A percentile compares a stretch with the other conserved stretches of the same genome.
Evolutionary conservation across 2,329 filamentous ascomycete genomes (phyloP).

Genomic region (Fusarium sp.): DNA sequence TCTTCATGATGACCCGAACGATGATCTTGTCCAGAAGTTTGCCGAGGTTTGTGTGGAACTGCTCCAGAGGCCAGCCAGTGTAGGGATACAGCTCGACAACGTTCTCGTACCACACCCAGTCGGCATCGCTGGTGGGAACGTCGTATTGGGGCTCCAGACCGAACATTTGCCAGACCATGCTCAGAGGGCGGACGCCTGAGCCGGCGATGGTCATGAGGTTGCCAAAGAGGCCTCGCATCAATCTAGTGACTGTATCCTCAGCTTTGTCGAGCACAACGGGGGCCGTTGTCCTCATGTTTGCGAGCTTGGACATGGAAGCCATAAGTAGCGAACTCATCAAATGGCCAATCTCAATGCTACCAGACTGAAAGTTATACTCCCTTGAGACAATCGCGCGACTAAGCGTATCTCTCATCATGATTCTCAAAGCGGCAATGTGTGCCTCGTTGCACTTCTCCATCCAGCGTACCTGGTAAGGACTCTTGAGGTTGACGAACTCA

Average conservation of each 20-base stretch:
- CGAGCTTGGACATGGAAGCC: constrained; percentile 25
- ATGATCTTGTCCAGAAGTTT: constrained; percentile 31
- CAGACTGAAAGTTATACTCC: neutral
- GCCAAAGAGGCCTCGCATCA: constrained; percentile 22
- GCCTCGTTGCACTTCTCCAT: constrained; percentile 33
- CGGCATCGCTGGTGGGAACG: neutral
- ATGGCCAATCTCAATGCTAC: constrained; percentile 3
- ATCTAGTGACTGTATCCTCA: constrained; percentile 8
- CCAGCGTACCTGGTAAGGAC: constrained; percentile 16
- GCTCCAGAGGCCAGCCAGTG: constrained; percentile 18
- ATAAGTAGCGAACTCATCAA: constrained; percentile 27
- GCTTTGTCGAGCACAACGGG: constrained; percentile 13
- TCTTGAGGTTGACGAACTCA: constrained; percentile 24
- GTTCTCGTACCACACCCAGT: constrained; percentile 29
- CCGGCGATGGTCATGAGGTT: constrained; percentile 28
- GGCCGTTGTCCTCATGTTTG: constrained; percentile 5
- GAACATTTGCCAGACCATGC: constrained; percentile 29
- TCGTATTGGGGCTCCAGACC: constrained; percentile 7
- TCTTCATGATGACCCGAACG: constrained; percentile 10
- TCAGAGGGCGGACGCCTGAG: constrained; percentile 8
- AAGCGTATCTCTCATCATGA: constrained; percentile 24
- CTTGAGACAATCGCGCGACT: constrained; percentile 7
- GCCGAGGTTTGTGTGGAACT: constrained; percentile 12
- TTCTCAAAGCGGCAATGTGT: constrained; percentile 7
- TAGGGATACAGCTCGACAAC: constrained; percentile 24